Conservation (phyloP, 2,329 filamentous ascomycete species). For the Berkeleyomyces rouxiae region DNA sequence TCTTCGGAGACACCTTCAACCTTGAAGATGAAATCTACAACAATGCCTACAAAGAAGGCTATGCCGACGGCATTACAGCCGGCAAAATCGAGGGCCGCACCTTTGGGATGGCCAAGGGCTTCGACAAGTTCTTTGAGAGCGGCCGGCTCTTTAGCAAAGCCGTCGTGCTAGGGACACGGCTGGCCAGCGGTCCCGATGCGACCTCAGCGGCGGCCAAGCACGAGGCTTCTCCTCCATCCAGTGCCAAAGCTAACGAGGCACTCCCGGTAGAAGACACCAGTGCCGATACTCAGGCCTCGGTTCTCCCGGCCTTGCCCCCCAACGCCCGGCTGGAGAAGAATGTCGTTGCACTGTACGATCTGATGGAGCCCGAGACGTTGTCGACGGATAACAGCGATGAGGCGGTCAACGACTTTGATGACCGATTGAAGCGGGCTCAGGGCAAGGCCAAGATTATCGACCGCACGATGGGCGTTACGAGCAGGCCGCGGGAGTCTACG, state of each 20-base stretch:
- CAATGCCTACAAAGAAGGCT: slow-evolving; percentile 62
- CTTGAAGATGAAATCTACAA: slow-evolving; percentile 59
- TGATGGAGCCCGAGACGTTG: slow-evolving; percentile 64
- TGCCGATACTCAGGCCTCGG: slow-evolving; percentile 13
- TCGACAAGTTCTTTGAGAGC: slow-evolving; percentile 75
- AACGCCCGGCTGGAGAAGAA: slow-evolving; percentile 63
- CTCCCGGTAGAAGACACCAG: neutral
- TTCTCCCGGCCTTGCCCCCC: slow-evolving; percentile 28
- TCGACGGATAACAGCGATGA: slow-evolving; percentile 75
- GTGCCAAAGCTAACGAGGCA: neutral
- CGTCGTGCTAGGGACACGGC: slow-evolving; percentile 65
- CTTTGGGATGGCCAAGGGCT: slow-evolving; percentile 82
- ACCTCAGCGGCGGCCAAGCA: neutral
- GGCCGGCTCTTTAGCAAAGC: slow-evolving; percentile 65
- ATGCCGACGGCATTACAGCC: slow-evolving; percentile 56
- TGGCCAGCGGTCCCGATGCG: slow-evolving; percentile 22
- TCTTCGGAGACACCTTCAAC: slow-evolving; percentile 40
- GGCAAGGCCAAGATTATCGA: slow-evolving; percentile 78
- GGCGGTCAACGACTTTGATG: slow-evolving; percentile 79
- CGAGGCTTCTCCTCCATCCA: neutral
- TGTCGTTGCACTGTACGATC: slow-evolving; percentile 53
- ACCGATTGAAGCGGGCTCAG: slow-evolving; percentile 65
- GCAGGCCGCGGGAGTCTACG: slow-evolving; percentile 16
- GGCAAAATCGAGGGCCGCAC: slow-evolving; percentile 78
- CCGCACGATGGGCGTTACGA: slow-evolving; percentile 35